Conservation (phyloP, 2,329 filamentous ascomycete species). For the Pseudocercospora vitis region DNA sequence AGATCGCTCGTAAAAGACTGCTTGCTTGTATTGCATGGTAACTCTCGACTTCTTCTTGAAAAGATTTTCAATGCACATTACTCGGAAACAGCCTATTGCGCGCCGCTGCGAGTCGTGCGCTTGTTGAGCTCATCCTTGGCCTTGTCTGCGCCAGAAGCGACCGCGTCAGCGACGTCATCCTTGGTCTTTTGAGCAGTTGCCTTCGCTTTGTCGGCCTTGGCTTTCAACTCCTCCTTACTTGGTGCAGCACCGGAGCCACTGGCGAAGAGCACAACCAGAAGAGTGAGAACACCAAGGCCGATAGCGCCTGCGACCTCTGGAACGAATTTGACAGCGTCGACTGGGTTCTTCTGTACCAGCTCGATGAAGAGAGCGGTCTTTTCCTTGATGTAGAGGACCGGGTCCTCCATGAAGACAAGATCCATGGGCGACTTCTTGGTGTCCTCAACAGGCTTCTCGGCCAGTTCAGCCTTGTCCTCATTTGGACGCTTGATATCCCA, state of each 20-base stretch:
- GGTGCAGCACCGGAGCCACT: conserved; percentile 62
- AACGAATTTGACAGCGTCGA: conserved; percentile 83
- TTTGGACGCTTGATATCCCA: conserved; percentile 84
- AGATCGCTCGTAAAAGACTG: conserved; percentile 4
- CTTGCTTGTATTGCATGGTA: conserved; percentile 2
- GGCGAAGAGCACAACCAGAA: conserved; percentile 69
- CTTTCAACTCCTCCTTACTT: conserved; percentile 67
- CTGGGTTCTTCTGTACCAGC: conserved; percentile 76
- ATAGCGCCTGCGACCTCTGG: conserved; percentile 86
- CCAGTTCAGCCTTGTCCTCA: conserved; percentile 79
- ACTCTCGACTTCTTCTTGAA: too few species aligned
- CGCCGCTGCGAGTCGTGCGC: conserved; percentile 34
- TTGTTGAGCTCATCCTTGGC: conserved; percentile 69
- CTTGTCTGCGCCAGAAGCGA: conserved; percentile 66
- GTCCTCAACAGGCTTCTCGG: conserved; percentile 66
- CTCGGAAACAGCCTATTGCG: conserved; percentile 15
- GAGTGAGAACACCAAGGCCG: conserved; percentile 66
- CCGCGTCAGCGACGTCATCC: conserved; percentile 68
- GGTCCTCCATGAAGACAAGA: conserved; percentile 88
- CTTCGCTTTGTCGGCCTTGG: conserved; percentile 74
- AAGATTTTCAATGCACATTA: neutral
- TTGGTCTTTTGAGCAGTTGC: conserved; percentile 64
- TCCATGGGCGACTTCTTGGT: conserved; percentile 70
- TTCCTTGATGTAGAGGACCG: conserved; percentile 82
- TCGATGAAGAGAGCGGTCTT: conserved; percentile 89